Conservation (phyloP, 345 rosid species). For the Tarenaya hassleriana region DNA sequence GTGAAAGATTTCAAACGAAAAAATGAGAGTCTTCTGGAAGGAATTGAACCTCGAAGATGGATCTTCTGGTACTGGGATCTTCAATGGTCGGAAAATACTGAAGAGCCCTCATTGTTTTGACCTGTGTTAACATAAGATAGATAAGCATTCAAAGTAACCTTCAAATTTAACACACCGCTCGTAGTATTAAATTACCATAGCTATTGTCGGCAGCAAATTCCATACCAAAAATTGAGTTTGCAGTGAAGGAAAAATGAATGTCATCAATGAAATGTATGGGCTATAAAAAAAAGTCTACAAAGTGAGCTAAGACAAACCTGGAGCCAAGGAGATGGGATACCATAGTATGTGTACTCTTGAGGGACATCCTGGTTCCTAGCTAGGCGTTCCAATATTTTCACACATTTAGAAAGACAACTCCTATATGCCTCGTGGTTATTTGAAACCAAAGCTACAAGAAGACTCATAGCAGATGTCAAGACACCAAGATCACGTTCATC, state of each 20-base stretch:
- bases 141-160: conserved; percentile 6
- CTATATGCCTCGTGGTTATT: conserved; percentile 86
- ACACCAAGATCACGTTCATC: conserved; percentile 99
- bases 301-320: not conserved
- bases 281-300: not conserved
- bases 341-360: conserved; percentile 98
- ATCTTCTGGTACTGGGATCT: conserved; percentile 79
- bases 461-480: conserved; percentile 91
- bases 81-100: conserved; percentile 88
- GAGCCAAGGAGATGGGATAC: conserved; percentile 51
- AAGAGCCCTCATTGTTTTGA: conserved; percentile 89
- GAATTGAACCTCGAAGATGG: conserved; percentile 67
- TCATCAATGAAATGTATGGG: not conserved
- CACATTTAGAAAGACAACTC: conserved; percentile 95
- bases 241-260: not conserved
- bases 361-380: conserved; percentile 97
- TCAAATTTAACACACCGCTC: not conserved
- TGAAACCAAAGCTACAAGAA: conserved; percentile 94
- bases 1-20: not conserved
- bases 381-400: conserved; percentile 86
- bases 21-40: conserved; percentile 9
- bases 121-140: conserved; percentile 33
- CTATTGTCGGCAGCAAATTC: not conserved
- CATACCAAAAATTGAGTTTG: not conserved
- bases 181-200: not conserved